Conservation (phyloP, 345 rosid species). For the Salix dunnii region DNA sequence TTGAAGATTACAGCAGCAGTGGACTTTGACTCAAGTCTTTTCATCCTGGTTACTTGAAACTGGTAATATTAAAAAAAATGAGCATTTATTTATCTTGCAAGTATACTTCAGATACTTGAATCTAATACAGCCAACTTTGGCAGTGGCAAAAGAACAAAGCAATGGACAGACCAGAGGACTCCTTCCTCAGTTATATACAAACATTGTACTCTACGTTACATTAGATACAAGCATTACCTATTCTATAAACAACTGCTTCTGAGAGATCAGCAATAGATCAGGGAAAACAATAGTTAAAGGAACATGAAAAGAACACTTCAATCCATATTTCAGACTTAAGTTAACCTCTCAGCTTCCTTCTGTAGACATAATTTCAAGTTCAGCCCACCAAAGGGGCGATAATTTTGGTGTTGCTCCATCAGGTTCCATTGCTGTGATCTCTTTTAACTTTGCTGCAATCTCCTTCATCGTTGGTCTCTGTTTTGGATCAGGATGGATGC, state of each 20-base stretch:
- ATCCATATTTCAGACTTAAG: background rate
- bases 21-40: background rate
- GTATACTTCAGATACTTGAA: background rate
- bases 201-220: background rate
- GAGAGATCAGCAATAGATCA: background rate
- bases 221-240: background rate
- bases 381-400: slow-evolving; percentile 97
- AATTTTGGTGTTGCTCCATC: slow-evolving; percentile 66
- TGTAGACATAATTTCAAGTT: slow-evolving; percentile 76
- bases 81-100: background rate
- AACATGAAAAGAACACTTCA: background rate
- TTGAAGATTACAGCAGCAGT: background rate
- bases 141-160: background rate
- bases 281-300: background rate
- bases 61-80: background rate
- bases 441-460: slow-evolving; percentile 53
- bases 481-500: slow-evolving; percentile 55
- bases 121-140: background rate
- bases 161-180: background rate
- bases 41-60: background rate
- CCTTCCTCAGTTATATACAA: slow-evolving; percentile 9
- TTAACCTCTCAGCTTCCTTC: slow-evolving; percentile 36
- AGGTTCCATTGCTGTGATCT: slow-evolving; percentile 68
- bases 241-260: background rate
- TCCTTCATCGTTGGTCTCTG: slow-evolving; percentile 61